These are phyloP conservation scores for Lipomyces yamanashiensis DNA, from an alignment of 805 yeast species.

Conservation along the genomic window DNA sequence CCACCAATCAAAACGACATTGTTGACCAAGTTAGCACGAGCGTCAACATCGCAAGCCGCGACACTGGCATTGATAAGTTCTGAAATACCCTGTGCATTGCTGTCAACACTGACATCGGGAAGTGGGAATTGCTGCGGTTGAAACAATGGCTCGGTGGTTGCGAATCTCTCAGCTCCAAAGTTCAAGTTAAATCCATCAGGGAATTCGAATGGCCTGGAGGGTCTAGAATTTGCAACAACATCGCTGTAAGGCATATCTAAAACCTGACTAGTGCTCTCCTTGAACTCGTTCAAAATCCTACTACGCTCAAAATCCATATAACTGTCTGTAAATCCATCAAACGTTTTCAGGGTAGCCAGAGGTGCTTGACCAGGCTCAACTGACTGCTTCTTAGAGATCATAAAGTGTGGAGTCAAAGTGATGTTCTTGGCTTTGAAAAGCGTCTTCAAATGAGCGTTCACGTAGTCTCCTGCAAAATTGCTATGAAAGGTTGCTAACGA, in stretches of 20 bases:
- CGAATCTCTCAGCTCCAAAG: conserved; percentile 58
- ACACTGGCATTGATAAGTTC: conserved; percentile 54
- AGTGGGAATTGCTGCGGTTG: conserved; percentile 61
- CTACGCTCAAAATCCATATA: conserved; percentile 48
- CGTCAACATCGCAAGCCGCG: conserved; percentile 50
- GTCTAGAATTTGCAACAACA: conserved; percentile 45
- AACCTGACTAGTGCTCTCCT: conserved; percentile 49
- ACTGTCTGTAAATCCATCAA: conserved; percentile 48
- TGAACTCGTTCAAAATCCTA: conserved; percentile 56
- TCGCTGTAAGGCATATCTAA: conserved; percentile 47
- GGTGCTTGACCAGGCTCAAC: conserved; percentile 48
- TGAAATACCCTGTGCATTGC: conserved; percentile 26
- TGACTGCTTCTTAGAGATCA: conserved; percentile 46
- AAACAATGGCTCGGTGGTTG: conserved; percentile 70
- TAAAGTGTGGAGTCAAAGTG: conserved; percentile 45
- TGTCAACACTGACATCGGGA: conserved; percentile 44
- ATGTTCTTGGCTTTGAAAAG: conserved; percentile 50
- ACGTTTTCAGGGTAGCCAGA: conserved; percentile 37
- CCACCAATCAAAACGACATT: conserved; percentile 68
- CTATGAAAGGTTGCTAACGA: conserved; percentile 52
- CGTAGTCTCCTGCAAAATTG: conserved; percentile 82
- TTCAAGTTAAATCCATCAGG: conserved; percentile 58
- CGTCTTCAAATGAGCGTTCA: conserved; percentile 65
- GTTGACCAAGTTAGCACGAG: conserved; percentile 50
- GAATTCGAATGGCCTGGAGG: conserved; percentile 57